A percentile compares a stretch with the other conserved stretches of the same genome.
phyloP scores from a whole-genome alignment of 164 flowering plant genomes.

The Sedum album region DNA sequence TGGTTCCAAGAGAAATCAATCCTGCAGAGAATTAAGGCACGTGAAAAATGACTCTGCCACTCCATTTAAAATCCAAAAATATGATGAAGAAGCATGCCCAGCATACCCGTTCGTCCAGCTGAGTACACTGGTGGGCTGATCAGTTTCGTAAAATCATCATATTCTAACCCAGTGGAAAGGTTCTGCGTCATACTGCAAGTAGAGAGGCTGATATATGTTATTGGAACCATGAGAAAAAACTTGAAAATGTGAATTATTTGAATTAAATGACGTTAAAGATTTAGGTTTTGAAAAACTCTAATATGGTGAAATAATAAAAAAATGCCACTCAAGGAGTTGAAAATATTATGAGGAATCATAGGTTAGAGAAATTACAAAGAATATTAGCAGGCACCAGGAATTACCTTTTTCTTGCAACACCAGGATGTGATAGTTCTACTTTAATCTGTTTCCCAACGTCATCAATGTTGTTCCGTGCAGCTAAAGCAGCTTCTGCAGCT shows the following conservation, averaged over 20 bases:
- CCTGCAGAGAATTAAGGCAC: background rate
- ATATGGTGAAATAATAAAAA: no score
- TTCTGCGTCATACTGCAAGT: constrained; percentile 32
- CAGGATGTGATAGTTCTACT: constrained; percentile 28
- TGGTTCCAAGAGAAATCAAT: background rate
- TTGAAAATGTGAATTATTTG: background rate
- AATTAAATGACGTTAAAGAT: background rate
- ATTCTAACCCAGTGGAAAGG: constrained; percentile 36
- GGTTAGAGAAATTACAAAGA: background rate
- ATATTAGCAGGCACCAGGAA: background rate
- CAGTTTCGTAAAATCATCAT: constrained; percentile 27
- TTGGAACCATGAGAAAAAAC: background rate
- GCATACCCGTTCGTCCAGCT: constrained; percentile 23
- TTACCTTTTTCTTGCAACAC: constrained; percentile 18
- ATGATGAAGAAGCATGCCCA: background rate
- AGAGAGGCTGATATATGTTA: background rate
- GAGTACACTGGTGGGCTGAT: constrained; percentile 33
- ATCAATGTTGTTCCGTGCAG: constrained; percentile 50
- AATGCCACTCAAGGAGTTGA: background rate
- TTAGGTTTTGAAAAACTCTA: background rate
- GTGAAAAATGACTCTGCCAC: background rate
- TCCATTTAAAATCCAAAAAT: background rate
- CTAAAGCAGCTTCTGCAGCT: constrained; percentile 52
- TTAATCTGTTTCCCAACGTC: constrained; percentile 28
- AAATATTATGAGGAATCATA: background rate